Evolutionary conservation across 208 protist species (phyloP).

Genomic region (Porcisia deanei): DNA sequence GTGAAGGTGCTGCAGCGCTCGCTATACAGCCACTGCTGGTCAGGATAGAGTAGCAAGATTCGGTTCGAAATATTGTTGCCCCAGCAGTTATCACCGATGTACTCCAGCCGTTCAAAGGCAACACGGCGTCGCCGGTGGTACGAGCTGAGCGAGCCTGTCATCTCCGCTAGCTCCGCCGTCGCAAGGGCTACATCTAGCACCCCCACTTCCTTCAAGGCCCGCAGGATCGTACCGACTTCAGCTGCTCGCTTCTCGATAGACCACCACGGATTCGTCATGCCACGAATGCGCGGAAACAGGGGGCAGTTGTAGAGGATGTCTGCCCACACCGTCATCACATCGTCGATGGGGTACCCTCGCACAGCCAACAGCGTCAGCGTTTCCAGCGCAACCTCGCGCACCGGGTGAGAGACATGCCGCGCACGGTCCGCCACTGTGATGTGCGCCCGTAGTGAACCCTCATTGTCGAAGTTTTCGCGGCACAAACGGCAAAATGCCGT

Average conservation of each 20-base stretch:
- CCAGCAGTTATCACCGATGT: slow-evolving; percentile 87
- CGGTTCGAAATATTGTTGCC: slow-evolving; percentile 60
- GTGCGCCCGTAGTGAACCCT: slow-evolving; percentile 36
- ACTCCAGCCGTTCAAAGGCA: slow-evolving; percentile 83
- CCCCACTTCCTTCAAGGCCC: slow-evolving; percentile 37
- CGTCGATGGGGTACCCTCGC: slow-evolving; percentile 78
- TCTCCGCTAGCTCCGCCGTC: slow-evolving; percentile 9
- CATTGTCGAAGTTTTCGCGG: slow-evolving; percentile 46
- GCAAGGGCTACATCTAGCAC: slow-evolving; percentile 66
- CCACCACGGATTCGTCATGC: slow-evolving; percentile 41
- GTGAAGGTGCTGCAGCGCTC: slow-evolving; percentile 63
- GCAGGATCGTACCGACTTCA: slow-evolving; percentile 40
- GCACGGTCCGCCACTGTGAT: slow-evolving; percentile 33
- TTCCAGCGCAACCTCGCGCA: slow-evolving; percentile 74
- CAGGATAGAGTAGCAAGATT: slow-evolving; percentile 75
- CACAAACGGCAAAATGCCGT: slow-evolving; percentile 60
- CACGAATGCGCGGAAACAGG: slow-evolving; percentile 52
- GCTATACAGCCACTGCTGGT: slow-evolving; percentile 78
- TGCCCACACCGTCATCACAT: slow-evolving; percentile 65
- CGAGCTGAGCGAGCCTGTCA: not conserved
- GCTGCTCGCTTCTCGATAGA: slow-evolving; percentile 55
- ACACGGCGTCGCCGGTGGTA: slow-evolving; percentile 58
- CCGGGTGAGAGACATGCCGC: slow-evolving; percentile 56
- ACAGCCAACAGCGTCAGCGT: slow-evolving; percentile 53
- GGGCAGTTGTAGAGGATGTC: slow-evolving; percentile 51